Base-by-base conservation (phyloP, 2,329 filamentous ascomycete genomes). In the Fusarium ramigenum region DNA sequence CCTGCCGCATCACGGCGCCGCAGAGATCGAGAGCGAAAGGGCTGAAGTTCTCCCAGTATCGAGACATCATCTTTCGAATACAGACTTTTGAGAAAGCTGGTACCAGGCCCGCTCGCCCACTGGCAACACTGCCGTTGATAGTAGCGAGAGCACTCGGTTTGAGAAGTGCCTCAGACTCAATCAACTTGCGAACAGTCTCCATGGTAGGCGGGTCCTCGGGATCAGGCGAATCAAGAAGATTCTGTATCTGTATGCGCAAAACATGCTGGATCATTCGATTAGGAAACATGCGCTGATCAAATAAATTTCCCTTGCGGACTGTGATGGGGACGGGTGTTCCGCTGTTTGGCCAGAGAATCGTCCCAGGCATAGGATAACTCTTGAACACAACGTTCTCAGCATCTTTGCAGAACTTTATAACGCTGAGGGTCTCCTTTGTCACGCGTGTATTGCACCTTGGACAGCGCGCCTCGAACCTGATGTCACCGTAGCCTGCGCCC, bases 1-100 rank as follows among this genome's bases (percentile, higher is more conserved):
- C 87, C 78, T 94, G 92, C 1, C 92, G 85, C 73, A 92, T 84
- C 5, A 93, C 89, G 0, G 91, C 92, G 4, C 90, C 89, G 9
- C 86, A 83, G 4, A 93, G 87, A 67, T 93, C 91, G 1, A 93
- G 83, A 0, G 89, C 88, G 69, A 93, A 93, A 0, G 85, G 83
- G 4, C 87, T 88, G n/a, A 83, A 84, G 77, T 93, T 93, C 28
- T 89, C 86, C 90, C 91, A 93, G 77, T 93, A 94, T 5, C 89
- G 84, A 28, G 86, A 87, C 90, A 94, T 92, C 89, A 93, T 92
- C 78, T 89, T 90, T 19, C 91, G 87, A 8, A 90, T 82, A 1
- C 86, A 83, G 9, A 89, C 73, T 10, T 83, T 80, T 30, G 85
- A 80, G 10, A 77, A 70, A 30, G 59, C 36, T 1, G 66, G 46